These are phyloP conservation scores for Colletotrichum siamense DNA, from an alignment of 2,329 filamentous ascomycete species.

Conservation along the genomic window DNA sequence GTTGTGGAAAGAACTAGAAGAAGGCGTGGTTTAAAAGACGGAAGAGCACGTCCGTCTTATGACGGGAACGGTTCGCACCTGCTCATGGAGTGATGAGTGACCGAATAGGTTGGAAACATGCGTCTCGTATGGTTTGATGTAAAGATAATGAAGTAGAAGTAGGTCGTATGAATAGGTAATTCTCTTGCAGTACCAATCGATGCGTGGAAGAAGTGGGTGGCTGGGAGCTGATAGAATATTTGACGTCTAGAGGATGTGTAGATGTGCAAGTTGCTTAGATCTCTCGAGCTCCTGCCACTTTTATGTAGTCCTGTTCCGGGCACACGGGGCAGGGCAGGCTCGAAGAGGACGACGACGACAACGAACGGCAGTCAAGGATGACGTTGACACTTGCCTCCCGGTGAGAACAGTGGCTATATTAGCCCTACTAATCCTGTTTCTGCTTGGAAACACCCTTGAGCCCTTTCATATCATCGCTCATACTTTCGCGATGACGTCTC, in stretches of 20 bases:
- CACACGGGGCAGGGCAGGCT: neutral
- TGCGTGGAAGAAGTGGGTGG: neutral
- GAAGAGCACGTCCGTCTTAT: neutral
- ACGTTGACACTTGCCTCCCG: neutral
- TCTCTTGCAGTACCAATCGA: rapidly evolving
- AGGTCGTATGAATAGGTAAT: rapidly evolving
- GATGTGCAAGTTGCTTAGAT: rapidly evolving
- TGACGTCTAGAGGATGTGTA: rapidly evolving
- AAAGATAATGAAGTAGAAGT: neutral
- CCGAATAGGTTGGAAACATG: rapidly evolving
- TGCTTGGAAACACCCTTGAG: no score
- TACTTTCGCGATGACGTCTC: no score
- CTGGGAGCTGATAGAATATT: no score
- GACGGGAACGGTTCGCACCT: neutral
- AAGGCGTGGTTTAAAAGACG: neutral
- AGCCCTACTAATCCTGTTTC: no score
- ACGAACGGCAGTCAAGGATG: neutral
- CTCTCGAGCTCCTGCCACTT: neutral
- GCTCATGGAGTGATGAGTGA: neutral
- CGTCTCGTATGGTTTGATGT: neutral
- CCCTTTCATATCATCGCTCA: no score
- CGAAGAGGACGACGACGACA: neutral
- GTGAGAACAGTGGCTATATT: neutral
- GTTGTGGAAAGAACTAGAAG: neutral
- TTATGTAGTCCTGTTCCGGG: neutral